These are phyloP conservation scores for Candida qinlingensis DNA, from an alignment of 805 yeast genomes.

Conservation along the genomic window DNA sequence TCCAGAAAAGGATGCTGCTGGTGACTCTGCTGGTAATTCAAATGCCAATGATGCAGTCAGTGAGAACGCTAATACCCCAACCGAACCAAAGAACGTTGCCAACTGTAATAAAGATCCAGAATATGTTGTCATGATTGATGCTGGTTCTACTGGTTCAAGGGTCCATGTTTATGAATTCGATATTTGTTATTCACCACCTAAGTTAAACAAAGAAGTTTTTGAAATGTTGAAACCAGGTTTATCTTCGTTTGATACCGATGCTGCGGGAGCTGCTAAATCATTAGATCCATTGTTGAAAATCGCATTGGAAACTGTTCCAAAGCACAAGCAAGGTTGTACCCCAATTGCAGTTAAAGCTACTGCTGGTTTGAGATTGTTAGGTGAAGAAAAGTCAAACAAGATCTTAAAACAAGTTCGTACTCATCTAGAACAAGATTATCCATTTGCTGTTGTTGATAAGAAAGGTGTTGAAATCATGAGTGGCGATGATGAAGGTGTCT, in stretches of 20 bases:
- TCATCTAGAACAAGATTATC: constrained; percentile 75
- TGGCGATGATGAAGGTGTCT: constrained; percentile 96
- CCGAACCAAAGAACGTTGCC: constrained; percentile 11
- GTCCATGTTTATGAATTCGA: constrained; percentile 91
- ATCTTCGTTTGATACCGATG: constrained; percentile 75
- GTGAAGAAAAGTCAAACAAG: constrained; percentile 62
- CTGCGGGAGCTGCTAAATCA: constrained; percentile 83
- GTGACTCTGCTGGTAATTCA: constrained; percentile 6
- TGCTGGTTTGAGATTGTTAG: constrained; percentile 88
- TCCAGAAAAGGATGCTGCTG: constrained; percentile 22
- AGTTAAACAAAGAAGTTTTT: constrained; percentile 71
- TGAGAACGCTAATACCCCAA: constrained; percentile 8
- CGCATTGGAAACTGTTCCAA: constrained; percentile 78
- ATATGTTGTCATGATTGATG: constrained; percentile 92
- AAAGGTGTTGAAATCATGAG: constrained; percentile 92
- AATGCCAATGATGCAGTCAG: constrained; percentile 16
- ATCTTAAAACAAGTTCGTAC: constrained; percentile 72
- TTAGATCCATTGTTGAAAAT: constrained; percentile 73
- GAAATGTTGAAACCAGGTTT: constrained; percentile 91
- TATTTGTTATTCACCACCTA: constrained; percentile 81
- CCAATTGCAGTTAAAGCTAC: constrained; percentile 98
- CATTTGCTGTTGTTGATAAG: constrained; percentile 84
- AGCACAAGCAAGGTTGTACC: constrained; percentile 66
- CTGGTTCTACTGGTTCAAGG: constrained; percentile 96
- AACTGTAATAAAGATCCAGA: constrained; percentile 43